Evolutionary conservation across 1,284 basidiomycete species (phyloP), one percentile per base, ranked within the genome.

Genomic region (Ustilago cynodontis): DNA sequence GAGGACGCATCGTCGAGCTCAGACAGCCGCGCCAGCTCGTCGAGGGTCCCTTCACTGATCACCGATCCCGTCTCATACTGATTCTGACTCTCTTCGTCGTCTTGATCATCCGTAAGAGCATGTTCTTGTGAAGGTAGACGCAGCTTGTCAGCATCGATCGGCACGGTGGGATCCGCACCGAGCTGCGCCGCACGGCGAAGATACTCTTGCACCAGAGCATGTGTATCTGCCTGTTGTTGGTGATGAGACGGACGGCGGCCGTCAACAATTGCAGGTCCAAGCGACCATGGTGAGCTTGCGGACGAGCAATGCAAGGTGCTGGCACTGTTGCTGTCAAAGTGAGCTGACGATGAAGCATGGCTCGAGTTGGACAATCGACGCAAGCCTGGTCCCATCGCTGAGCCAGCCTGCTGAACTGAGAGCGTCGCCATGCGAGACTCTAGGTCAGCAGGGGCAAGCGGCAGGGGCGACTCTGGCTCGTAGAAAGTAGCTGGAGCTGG

Each of bases 11-110:
- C 64, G 16, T 81, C 68, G 16, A 77, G 18, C 58, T 68, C 75
- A 20, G 77, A 79, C 37, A 79, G n/a, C 16, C 78, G 43, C 20
- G 78, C 69, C 14, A 80, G 66, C 62, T 79, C 78, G 49, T 82
- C 79, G n/a, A 81, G 57, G 3, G 77, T 79, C 2, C 65, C 77
- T 37, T 81, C 74, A 35, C 75, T 74, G 33, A 79, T 74, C 43
- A 77, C 63, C 6, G 61, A 65, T 5, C 59, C 56, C 9, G 54
- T 64, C 26, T 73, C 73, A 47, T 73, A 24, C 61, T 26, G 63
- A 56, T 14, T 79, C 50, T 14, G 57, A 43, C 45, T 53, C 16
- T 53, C 51, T 33, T 47, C 59, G 29, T 45, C 55, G 24, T 49
- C 35, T 22, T 55, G 13, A 11, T 20, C 29, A 41, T 20, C 51